Evolutionary conservation across 2,329 filamentous ascomycete genomes (phyloP).

Genomic region (Dryadomyces sulphureus): DNA sequence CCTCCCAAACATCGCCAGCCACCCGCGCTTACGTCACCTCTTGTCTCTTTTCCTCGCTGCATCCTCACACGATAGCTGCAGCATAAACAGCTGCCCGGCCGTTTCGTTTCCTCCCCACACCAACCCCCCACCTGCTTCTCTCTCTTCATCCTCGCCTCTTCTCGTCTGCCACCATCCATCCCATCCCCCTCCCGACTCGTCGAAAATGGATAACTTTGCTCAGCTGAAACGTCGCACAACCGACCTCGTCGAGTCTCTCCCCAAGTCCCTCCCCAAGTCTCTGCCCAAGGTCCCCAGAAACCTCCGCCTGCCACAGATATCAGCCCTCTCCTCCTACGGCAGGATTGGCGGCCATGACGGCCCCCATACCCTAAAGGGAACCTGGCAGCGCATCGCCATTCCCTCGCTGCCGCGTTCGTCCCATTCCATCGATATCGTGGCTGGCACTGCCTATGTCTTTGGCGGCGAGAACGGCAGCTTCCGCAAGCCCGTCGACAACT

Average conservation of each 20-base stretch:
- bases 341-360: constrained; percentile 6
- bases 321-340: constrained; percentile 2
- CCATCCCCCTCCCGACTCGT: neutral
- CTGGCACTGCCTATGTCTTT: constrained; percentile 47
- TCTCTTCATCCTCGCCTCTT: neutral
- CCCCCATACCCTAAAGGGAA: constrained; percentile 31
- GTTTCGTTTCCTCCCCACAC: neutral
- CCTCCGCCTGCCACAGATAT: constrained; percentile 11
- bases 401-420: constrained; percentile 55
- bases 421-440: constrained; percentile 50
- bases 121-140: neutral
- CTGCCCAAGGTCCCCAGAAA: constrained; percentile 15
- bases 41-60: neutral
- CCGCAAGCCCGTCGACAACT: constrained; percentile 53
- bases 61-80: neutral
- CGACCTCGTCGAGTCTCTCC: constrained; percentile 28
- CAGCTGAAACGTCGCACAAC: constrained; percentile 40
- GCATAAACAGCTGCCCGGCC: neutral
- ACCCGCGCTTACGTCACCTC: neutral
- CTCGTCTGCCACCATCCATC: neutral
- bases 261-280: constrained; percentile 33
- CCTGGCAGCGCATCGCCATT: constrained; percentile 43
- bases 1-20: neutral
- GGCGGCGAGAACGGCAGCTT: constrained; percentile 52
- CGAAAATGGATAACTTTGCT: constrained; percentile 35